These are phyloP conservation scores for Claviceps sorghi DNA, from an alignment of 2,329 filamentous ascomycete species.

Conservation along the genomic window DNA sequence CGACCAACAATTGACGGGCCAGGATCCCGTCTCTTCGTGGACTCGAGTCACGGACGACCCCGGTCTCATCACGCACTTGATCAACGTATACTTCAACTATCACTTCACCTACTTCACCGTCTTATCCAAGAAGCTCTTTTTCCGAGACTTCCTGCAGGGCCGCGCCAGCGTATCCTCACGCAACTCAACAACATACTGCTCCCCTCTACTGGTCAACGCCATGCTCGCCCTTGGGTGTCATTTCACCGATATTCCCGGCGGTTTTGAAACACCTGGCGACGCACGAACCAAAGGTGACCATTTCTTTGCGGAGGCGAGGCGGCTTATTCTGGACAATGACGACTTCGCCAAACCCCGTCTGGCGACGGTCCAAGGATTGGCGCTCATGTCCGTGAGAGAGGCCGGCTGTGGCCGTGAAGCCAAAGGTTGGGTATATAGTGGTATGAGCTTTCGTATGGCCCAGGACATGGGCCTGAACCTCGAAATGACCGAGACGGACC, in stretches of 20 bases:
- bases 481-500: constrained; percentile 53
- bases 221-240: constrained; percentile 90
- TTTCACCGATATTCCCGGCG: constrained; percentile 65
- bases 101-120: constrained; percentile 95
- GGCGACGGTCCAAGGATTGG: constrained; percentile 83
- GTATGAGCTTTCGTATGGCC: constrained; percentile 97
- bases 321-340: constrained; percentile 77
- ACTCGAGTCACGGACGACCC: constrained; percentile 70
- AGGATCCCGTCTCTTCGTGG: constrained; percentile 71
- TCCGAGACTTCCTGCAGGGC: constrained; percentile 67
- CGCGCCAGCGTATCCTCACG: constrained; percentile 37
- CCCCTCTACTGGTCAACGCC: constrained; percentile 76
- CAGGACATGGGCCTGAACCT: constrained; percentile 86
- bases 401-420: constrained; percentile 88
- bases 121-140: constrained; percentile 73
- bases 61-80: constrained; percentile 66
- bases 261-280: constrained; percentile 56
- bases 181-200: constrained; percentile 59
- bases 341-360: constrained; percentile 82
- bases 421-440: constrained; percentile 95
- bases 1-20: constrained; percentile 34
- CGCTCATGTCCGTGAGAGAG: constrained; percentile 90
- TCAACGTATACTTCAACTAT: constrained; percentile 98
- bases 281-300: constrained; percentile 83
- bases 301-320: constrained; percentile 89